Conservation (phyloP, 1,139 yeast genomes). For the Sugiyamaella xylanicola region DNA sequence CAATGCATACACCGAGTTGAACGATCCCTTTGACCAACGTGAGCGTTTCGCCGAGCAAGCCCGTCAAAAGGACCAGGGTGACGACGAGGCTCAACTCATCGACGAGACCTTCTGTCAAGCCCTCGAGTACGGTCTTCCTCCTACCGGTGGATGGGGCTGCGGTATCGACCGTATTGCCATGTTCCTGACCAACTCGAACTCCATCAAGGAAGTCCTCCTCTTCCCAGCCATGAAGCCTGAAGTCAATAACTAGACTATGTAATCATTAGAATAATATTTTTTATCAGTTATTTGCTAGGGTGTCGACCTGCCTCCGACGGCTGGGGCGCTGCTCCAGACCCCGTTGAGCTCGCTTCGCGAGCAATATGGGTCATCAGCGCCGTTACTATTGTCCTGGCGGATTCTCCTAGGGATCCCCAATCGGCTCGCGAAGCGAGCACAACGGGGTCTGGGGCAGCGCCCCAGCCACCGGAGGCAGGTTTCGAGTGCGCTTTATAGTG, state of each 20-base stretch:
- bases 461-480: no score
- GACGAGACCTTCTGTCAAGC: slow-evolving; percentile 98
- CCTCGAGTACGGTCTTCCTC: slow-evolving; percentile 97
- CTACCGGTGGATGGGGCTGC: slow-evolving; percentile 99
- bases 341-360: not conserved
- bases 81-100: slow-evolving; percentile 95
- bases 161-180: slow-evolving; percentile 98
- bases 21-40: slow-evolving; percentile 98
- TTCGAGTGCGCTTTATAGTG: no score
- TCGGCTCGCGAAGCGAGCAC: no score
- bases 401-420: no score
- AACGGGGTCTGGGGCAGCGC: no score
- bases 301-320: not conserved
- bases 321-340: not conserved
- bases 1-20: slow-evolving; percentile 98
- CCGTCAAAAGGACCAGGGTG: slow-evolving; percentile 97
- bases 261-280: not conserved
- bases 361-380: no score
- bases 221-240: slow-evolving; percentile 97
- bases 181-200: slow-evolving; percentile 95
- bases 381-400: no score
- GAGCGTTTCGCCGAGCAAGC: slow-evolving; percentile 98
- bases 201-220: slow-evolving; percentile 94
- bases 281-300: not conserved
- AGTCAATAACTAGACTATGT: not conserved